Percentiles rank a stretch among this genome's conserved stretches.
These are phyloP conservation scores for Dactylella cylindrospora DNA, from an alignment of 2,329 filamentous ascomycete genomes.

Conservation along the genomic window DNA sequence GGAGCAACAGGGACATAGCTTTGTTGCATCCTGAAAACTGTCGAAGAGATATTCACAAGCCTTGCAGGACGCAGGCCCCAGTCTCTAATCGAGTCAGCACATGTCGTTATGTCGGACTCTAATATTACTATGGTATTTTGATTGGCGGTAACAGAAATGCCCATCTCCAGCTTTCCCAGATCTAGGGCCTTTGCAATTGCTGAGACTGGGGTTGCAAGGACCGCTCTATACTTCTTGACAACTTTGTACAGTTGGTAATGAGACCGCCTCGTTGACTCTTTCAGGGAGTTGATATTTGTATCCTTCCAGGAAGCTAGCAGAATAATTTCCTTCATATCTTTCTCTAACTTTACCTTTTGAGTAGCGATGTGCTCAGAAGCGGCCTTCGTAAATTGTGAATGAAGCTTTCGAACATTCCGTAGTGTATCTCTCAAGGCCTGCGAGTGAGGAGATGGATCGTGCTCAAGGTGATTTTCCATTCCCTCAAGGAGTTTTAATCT, in stretches of 20 bases:
- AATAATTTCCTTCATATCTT: slow-evolving; percentile 88
- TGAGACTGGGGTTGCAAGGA: slow-evolving; percentile 75
- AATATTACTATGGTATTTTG: slow-evolving; percentile 50
- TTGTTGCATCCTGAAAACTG: slow-evolving; percentile 69
- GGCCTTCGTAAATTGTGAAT: slow-evolving; percentile 24
- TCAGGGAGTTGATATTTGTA: slow-evolving; percentile 85
- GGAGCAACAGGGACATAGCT: slow-evolving; percentile 59
- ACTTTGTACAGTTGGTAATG: slow-evolving; percentile 90
- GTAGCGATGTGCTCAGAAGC: slow-evolving; percentile 6
- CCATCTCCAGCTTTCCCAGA: slow-evolving; percentile 19
- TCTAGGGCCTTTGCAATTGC: slow-evolving; percentile 47
- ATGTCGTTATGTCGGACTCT: slow-evolving; percentile 50
- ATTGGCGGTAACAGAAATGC: slow-evolving; percentile 49
- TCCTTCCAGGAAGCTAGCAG: slow-evolving; percentile 97
- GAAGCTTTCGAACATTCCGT: slow-evolving; percentile 17
- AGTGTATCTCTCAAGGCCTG: slow-evolving; percentile 14
- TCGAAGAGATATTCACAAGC: slow-evolving; percentile 69
- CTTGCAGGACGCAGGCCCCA: slow-evolving; percentile 54
- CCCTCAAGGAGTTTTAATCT: slow-evolving; percentile 67
- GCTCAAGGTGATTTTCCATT: slow-evolving; percentile 18
- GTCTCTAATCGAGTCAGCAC: slow-evolving; percentile 4
- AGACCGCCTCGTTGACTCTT: slow-evolving; percentile 84
- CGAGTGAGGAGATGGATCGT: slow-evolving; percentile 6
- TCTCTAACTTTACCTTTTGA: slow-evolving; percentile 76
- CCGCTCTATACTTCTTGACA: slow-evolving; percentile 80